These are phyloP conservation scores for Serendipita sp. DNA, from an alignment of 768 basidiomycete species.

Conservation along the genomic window DNA sequence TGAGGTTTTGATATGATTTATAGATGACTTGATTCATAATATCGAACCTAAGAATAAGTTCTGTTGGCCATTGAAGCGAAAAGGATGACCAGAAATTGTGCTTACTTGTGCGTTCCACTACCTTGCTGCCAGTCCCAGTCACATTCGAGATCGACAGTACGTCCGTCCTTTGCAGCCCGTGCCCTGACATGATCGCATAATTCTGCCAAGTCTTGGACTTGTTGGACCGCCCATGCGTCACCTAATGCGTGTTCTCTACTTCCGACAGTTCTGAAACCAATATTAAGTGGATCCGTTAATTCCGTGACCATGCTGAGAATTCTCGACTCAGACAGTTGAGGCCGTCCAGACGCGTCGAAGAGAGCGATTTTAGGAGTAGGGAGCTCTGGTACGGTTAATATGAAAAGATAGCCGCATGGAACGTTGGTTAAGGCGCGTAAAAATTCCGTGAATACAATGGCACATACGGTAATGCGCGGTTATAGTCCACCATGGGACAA, in stretches of 20 bases:
- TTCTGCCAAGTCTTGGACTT: conserved; percentile 42
- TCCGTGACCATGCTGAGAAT: conserved; percentile 15
- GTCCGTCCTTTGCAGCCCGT: conserved; percentile 16
- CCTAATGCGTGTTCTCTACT: conserved; percentile 75
- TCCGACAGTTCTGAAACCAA: conserved; percentile 84
- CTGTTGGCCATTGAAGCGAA: neutral
- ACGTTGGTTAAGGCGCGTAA: neutral
- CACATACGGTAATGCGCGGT: conserved; percentile 9
- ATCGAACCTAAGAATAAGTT: conserved; percentile 46
- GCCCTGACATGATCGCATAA: conserved; percentile 41
- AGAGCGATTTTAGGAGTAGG: conserved; percentile 2
- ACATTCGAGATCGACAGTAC: conserved; percentile 50
- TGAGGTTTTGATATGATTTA: conserved; percentile 75
- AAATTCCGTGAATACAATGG: neutral
- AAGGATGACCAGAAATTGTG: conserved; percentile 7
- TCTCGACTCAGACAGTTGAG: conserved; percentile 13
- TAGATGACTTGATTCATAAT: conserved; percentile 75
- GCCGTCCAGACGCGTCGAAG: conserved; percentile 9
- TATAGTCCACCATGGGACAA: neutral
- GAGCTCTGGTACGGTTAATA: neutral
- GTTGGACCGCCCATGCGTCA: conserved; percentile 63
- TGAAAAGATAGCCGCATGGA: no score
- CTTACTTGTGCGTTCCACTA: conserved; percentile 73
- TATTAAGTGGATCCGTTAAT: conserved; percentile 39
- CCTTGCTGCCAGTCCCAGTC: conserved; percentile 86